These are phyloP conservation scores for Pestalotiopsis sp. DNA, from an alignment of 2,329 filamentous ascomycete species.

Conservation along the genomic window DNA sequence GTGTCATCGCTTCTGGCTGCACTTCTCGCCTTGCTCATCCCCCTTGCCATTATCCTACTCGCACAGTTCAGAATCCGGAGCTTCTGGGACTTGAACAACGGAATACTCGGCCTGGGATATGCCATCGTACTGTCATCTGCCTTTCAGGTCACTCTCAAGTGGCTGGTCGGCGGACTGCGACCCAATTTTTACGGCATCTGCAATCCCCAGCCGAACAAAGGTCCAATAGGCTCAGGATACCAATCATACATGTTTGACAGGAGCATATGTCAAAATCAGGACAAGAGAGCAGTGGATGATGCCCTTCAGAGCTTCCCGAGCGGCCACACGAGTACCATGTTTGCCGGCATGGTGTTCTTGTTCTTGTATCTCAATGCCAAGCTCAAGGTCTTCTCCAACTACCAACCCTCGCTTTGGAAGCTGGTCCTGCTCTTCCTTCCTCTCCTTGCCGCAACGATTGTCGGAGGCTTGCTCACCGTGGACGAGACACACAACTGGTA, in stretches of 20 bases:
- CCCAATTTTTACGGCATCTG: constrained; percentile 68
- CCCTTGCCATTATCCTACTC: constrained; percentile 56
- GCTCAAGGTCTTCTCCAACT: constrained; percentile 68
- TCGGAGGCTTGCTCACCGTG: constrained; percentile 64
- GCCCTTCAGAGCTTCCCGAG: constrained; percentile 68
- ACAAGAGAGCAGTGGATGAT: constrained; percentile 58
- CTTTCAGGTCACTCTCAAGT: constrained; percentile 70
- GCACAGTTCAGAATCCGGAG: constrained; percentile 59
- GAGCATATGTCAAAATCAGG: constrained; percentile 60
- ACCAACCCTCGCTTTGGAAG: constrained; percentile 70
- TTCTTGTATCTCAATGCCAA: constrained; percentile 73
- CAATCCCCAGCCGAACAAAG: constrained; percentile 49
- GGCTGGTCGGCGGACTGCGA: constrained; percentile 64
- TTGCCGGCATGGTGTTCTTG: constrained; percentile 64
- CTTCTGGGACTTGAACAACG: constrained; percentile 64
- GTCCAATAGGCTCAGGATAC: constrained; percentile 51
- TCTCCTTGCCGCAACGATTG: constrained; percentile 59
- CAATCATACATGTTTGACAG: constrained; percentile 64
- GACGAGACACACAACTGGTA: constrained; percentile 72
- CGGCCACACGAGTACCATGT: constrained; percentile 67
- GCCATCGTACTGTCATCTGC: constrained; percentile 59
- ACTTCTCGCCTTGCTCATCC: constrained; percentile 57
- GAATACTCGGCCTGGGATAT: constrained; percentile 62
- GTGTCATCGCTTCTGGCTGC: constrained; percentile 61
- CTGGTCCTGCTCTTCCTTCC: constrained; percentile 59